A percentile compares a stretch with the other conserved stretches of the same genome.
Conservation (phyloP, 2,329 filamentous ascomycete species). For the Aureobasidium mangrovei region DNA sequence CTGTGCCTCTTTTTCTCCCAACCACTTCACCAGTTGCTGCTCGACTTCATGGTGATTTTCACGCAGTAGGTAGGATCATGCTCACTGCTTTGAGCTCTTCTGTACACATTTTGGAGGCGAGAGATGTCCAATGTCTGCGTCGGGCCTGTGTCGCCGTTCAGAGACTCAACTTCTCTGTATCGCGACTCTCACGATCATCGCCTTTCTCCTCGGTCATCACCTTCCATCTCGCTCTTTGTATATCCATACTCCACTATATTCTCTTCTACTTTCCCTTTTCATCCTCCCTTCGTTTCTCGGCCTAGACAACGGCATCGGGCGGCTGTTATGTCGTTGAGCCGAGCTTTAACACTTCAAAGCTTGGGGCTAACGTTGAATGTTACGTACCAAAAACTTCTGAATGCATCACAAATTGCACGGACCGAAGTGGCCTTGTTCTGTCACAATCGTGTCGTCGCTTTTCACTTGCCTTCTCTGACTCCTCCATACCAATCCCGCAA, state of each 20-base stretch:
- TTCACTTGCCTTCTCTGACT: conserved; percentile 10
- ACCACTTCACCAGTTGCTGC: too few relatives aligned
- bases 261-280: neutral
- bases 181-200: neutral
- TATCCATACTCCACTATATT: neutral
- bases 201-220: neutral
- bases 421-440: neutral
- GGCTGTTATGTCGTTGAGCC: neutral
- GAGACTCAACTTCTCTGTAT: conserved; percentile 4
- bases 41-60: too few relatives aligned
- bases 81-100: too few relatives aligned
- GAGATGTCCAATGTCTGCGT: too few relatives aligned
- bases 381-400: conserved; percentile 3
- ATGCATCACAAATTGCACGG: conserved; percentile 8
- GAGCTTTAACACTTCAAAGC: neutral
- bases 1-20: too few relatives aligned
- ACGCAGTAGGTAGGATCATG: too few relatives aligned
- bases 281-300: neutral
- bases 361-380: conserved; percentile 7
- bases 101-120: too few relatives aligned
- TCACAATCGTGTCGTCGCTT: conserved; percentile 5
- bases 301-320: neutral
- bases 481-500: neutral
- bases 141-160: too few relatives aligned
- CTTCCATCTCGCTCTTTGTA: neutral